Conservation (phyloP, 2,329 filamentous ascomycete genomes). For the Pseudocercospora fijiensis region DNA sequence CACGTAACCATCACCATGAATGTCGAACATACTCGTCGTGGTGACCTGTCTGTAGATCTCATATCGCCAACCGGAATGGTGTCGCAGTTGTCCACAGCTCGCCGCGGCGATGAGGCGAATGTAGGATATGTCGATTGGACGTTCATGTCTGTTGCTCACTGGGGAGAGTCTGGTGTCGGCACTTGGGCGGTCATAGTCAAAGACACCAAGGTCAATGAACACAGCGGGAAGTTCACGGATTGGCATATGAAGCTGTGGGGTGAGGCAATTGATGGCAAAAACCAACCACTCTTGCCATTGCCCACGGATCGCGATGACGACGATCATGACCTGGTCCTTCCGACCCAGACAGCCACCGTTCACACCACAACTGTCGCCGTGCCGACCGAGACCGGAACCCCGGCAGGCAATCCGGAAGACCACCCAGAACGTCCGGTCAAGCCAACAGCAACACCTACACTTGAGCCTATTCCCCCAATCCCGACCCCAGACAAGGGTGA, state of each 20-base stretch:
- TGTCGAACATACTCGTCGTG: conserved; percentile 78
- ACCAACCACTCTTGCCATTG: conserved; percentile 73
- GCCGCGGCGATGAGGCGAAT: conserved; percentile 64
- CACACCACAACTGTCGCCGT: conserved; percentile 59
- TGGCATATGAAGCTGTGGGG: conserved; percentile 96
- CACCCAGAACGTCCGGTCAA: conserved; percentile 57
- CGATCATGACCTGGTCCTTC: conserved; percentile 69
- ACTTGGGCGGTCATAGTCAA: conserved; percentile 90
- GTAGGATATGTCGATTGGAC: conserved; percentile 91
- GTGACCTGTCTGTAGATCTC: conserved; percentile 89
- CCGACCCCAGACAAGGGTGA: conserved; percentile 32
- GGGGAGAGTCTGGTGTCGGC: conserved; percentile 85
- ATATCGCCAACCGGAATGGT: conserved; percentile 78
- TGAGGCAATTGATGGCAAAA: conserved; percentile 73
- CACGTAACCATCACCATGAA: conserved; percentile 99
- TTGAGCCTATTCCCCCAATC: conserved; percentile 41
- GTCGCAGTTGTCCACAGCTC: conserved; percentile 77
- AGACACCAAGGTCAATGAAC: conserved; percentile 74
- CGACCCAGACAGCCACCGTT: conserved; percentile 56
- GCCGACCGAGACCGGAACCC: conserved; percentile 48
- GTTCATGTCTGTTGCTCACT: conserved; percentile 97
- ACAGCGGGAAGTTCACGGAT: conserved; percentile 77
- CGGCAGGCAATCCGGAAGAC: conserved; percentile 47
- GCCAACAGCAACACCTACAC: conserved; percentile 39
- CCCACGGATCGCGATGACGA: conserved; percentile 81